Base-by-base conservation (phyloP, 176 grass and related monocot species). In the Triticum urartu region DNA sequence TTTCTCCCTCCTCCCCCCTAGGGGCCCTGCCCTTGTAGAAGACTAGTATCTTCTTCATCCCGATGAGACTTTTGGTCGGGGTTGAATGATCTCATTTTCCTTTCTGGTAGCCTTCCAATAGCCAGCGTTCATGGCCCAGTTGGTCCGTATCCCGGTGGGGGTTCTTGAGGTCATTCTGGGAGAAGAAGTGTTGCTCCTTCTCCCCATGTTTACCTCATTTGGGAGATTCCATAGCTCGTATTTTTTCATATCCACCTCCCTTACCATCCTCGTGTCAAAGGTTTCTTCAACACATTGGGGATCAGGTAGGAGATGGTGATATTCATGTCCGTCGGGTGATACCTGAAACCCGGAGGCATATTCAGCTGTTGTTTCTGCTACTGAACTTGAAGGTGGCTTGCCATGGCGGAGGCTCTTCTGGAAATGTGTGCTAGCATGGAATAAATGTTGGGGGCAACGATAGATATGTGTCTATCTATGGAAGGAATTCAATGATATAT, bases 141-240 rank as follows among this genome's bases (percentile, higher is more conserved):
- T 91, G 0, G 87, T 40, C 43, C 89, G 84, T 14, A 66, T 34
- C 5, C 92, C 84, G 1, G 56, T 89, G 7, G 92, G 89, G 89
- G 81, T 94, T 91, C 79, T 94, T 91, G 15, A 84, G 84, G 7
- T 89, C 84, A 35, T 80, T 94, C 2, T 86, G 56, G 72, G 21
- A 85, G 39, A 79, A 94, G 81, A 91, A 91, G 81, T 94, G 89
- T 81, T 71, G 81, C 9, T 91, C 89, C 1, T 94, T 89, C 64
- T 87, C 89, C 7, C 86, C 92, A 89, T 87, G 47, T 85, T 94
- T 0, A 77, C 92, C 25, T 89, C 68, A 1, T 11, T 87, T 6
- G 89, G 89, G 14, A 97, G 87, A 6, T 97, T 92, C 94, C 94
- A 97, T 64, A 86, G 92, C n/a, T n/a, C n/a, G n/a, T n/a, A n/a